Evolutionary conservation across 73 alveolate species (phyloP).

Genomic region (Tetrahymena malaccensis): DNA sequence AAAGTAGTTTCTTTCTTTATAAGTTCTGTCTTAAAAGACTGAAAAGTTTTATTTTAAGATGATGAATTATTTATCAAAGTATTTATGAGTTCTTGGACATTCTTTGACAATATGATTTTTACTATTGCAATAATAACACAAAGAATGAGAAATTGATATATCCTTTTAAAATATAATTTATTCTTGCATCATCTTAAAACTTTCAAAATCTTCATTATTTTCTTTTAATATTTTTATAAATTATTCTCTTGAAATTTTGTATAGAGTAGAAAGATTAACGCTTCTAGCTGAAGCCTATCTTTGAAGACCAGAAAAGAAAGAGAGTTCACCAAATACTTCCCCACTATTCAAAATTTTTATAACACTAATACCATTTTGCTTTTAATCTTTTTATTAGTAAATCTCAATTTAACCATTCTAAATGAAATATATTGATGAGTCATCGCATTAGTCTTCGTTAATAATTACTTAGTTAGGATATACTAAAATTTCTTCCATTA

Average conservation of each 20-base stretch:
- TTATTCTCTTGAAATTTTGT: slow-evolving; percentile 2
- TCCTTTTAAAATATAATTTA: neutral
- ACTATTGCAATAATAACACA: neutral
- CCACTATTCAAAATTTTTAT: neutral
- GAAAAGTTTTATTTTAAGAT: neutral
- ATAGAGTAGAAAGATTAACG: slow-evolving; percentile 2
- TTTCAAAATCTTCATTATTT: slow-evolving; percentile 17
- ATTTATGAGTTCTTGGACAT: neutral
- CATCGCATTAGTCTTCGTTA: neutral
- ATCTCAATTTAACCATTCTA: neutral
- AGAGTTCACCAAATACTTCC: slow-evolving; percentile 6
- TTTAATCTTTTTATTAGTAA: neutral
- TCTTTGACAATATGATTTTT: neutral
- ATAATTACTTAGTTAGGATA: neutral
- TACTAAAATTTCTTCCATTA: neutral
- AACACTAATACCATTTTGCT: neutral
- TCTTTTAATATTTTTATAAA: neutral
- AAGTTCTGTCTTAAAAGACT: neutral
- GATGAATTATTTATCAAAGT: neutral
- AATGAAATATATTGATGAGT: neutral
- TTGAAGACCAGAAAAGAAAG: slow-evolving; percentile 9
- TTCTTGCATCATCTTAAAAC: neutral
- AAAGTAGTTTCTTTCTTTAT: neutral
- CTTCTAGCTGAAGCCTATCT: slow-evolving; percentile 17
- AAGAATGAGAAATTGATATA: neutral